Evolutionary conservation across 208 protist genomes (phyloP).

Genomic region (Crithidia mellificae): DNA sequence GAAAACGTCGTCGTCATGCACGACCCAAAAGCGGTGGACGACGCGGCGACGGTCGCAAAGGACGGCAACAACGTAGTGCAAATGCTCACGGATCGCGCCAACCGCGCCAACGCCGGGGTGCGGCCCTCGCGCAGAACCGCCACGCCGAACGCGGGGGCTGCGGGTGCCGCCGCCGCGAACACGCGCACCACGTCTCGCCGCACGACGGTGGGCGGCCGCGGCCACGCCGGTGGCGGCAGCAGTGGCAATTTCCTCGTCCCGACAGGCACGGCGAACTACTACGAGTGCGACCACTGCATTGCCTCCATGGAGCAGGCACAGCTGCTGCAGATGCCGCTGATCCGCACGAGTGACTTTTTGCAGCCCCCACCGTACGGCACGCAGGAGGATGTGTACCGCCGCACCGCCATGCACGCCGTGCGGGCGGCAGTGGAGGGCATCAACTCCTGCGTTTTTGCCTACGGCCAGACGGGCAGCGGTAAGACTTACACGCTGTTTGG

Average conservation of each 20-base stretch:
- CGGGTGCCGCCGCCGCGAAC: background rate
- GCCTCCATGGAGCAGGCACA: conserved; percentile 61
- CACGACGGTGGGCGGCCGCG: conserved; percentile 16
- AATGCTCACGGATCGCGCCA: conserved; percentile 49
- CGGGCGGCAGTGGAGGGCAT: conserved; percentile 77
- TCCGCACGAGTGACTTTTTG: conserved; percentile 68
- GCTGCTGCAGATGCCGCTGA: conserved; percentile 64
- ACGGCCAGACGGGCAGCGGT: conserved; percentile 85
- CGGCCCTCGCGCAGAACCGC: conserved; percentile 33
- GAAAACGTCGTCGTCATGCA: conserved; percentile 80
- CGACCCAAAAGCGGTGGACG: conserved; percentile 61
- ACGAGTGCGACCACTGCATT: conserved; percentile 68
- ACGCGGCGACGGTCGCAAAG: conserved; percentile 46
- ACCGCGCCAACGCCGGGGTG: background rate
- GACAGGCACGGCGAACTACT: conserved; percentile 69
- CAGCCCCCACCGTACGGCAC: conserved; percentile 60
- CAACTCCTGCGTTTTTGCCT: conserved; percentile 89
- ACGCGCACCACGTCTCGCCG: conserved; percentile 25
- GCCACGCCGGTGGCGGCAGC: conserved; percentile 2
- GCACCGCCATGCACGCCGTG: conserved; percentile 72
- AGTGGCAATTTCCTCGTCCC: conserved; percentile 27
- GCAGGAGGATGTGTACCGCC: conserved; percentile 77
- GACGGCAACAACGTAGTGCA: conserved; percentile 70
- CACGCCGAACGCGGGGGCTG: conserved; percentile 19
- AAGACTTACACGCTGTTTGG: conserved; percentile 90